A percentile compares a stretch with the other conserved stretches of the same genome.
Evolutionary conservation across 148 eudicot genomes (phyloP).

Genomic region (Oxyria digyna): DNA sequence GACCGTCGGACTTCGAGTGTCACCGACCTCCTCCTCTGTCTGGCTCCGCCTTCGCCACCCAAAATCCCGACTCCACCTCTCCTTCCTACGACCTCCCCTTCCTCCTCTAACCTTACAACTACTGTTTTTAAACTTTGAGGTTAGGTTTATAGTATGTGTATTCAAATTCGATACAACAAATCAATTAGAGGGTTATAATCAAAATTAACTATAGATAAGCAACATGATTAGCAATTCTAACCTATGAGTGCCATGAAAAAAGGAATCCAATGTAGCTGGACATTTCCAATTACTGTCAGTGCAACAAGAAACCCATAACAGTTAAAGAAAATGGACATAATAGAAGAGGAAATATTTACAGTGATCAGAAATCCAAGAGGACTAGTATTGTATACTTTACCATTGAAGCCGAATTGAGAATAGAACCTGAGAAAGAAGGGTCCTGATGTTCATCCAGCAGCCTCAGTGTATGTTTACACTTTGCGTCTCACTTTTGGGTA

Average conservation of each 20-base stretch:
- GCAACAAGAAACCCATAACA: neutral
- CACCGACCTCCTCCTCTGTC: too few relatives aligned
- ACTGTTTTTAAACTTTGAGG: neutral
- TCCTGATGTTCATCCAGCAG: constrained; percentile 27
- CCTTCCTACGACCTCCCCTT: too few relatives aligned
- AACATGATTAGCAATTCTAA: constrained; percentile 4
- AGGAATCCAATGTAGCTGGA: constrained; percentile 25
- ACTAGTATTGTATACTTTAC: neutral
- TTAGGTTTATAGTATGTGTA: neutral
- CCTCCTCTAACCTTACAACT: too few relatives aligned
- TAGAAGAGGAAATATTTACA: neutral
- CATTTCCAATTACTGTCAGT: constrained; percentile 18
- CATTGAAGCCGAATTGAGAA: constrained; percentile 19
- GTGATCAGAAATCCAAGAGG: neutral
- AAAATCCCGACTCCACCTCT: too few relatives aligned
- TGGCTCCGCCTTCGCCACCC: too few relatives aligned
- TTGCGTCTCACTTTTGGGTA: neutral
- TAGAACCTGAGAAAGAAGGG: neutral
- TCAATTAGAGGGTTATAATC: neutral
- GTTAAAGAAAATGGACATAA: neutral
- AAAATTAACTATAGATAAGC: neutral
- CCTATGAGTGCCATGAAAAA: constrained; percentile 34
- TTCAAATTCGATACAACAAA: neutral
- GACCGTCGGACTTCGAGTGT: too few relatives aligned
- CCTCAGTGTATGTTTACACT: neutral